phyloP scores from a whole-genome alignment of 257 asterid species.

The Lycium ferocissimum region DNA sequence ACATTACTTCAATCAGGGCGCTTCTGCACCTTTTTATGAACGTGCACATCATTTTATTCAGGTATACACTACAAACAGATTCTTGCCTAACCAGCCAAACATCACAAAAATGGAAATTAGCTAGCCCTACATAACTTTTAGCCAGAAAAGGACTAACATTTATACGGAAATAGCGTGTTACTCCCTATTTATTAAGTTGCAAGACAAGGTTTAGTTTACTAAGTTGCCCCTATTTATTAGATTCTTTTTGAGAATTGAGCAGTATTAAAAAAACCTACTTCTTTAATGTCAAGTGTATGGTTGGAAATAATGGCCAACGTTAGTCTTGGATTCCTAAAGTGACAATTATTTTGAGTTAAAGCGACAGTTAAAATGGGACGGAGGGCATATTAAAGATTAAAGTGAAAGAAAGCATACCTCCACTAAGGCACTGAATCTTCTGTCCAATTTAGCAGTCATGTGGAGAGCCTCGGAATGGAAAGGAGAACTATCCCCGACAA shows the following conservation, averaged over 20 bases:
- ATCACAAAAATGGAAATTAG: not conserved
- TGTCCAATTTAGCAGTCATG: conserved; percentile 75
- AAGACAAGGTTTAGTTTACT: too few relatives aligned
- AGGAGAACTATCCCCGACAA: conserved; percentile 88
- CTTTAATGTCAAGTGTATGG: too few relatives aligned
- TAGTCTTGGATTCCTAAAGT: too few relatives aligned
- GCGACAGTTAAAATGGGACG: too few relatives aligned
- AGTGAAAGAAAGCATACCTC: conserved; percentile 61
- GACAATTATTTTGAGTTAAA: too few relatives aligned
- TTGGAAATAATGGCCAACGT: too few relatives aligned
- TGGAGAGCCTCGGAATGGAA: conserved; percentile 73
- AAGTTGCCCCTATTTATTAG: too few relatives aligned
- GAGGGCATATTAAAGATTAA: not conserved
- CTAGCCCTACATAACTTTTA: not conserved
- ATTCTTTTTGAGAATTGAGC: too few relatives aligned
- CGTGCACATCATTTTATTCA: conserved; percentile 18
- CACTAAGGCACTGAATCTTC: conserved; percentile 83
- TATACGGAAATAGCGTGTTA: not conserved
- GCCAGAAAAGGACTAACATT: not conserved
- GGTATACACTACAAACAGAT: conserved; percentile 17
- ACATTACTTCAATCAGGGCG: not conserved
- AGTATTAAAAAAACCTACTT: too few relatives aligned
- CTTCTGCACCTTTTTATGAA: not conserved
- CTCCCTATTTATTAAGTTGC: too few relatives aligned
- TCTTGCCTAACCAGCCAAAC: conserved; percentile 5